phyloP scores from a whole-genome alignment of 805 yeast species.

The Lachancea dasiensis region DNA sequence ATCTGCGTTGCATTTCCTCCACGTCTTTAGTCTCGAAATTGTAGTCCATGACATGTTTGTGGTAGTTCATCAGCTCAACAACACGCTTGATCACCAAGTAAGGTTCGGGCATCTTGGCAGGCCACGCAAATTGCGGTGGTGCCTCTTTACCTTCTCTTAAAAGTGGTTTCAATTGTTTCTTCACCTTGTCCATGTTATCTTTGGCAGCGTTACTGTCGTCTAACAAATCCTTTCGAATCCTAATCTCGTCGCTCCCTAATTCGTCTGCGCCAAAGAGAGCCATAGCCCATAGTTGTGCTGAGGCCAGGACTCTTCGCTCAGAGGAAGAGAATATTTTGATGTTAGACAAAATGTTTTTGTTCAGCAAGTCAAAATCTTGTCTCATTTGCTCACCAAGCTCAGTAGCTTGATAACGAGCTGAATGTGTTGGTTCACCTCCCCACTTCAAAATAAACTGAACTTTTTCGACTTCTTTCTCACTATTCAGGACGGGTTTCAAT shows the following conservation, averaged over 20 bases:
- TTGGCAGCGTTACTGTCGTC: slow-evolving; percentile 99
- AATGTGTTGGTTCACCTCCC: slow-evolving; percentile 99
- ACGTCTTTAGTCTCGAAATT: slow-evolving; percentile 68
- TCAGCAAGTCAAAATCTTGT: slow-evolving; percentile 81
- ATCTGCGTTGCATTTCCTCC: slow-evolving; percentile 59
- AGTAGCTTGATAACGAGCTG: slow-evolving; percentile 88
- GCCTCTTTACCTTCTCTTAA: slow-evolving; percentile 94
- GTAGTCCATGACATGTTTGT: slow-evolving; percentile 73
- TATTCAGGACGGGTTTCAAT: slow-evolving; percentile 75
- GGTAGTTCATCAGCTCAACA: slow-evolving; percentile 92
- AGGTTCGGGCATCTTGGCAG: slow-evolving; percentile 96
- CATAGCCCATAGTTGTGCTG: slow-evolving; percentile 82
- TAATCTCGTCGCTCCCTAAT: slow-evolving; percentile 70
- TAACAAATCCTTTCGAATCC: slow-evolving; percentile 79
- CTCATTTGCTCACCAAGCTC: slow-evolving; percentile 96
- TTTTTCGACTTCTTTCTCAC: slow-evolving; percentile 74
- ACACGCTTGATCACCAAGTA: slow-evolving; percentile 89
- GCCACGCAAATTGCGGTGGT: slow-evolving; percentile 98
- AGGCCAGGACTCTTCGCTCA: slow-evolving; percentile 88
- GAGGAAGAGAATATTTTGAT: slow-evolving; percentile 86
- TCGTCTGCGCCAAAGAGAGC: slow-evolving; percentile 69
- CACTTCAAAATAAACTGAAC: slow-evolving; percentile 94
- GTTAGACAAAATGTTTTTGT: slow-evolving; percentile 76
- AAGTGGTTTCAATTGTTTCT: slow-evolving; percentile 90
- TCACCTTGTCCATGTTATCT: slow-evolving; percentile 95